Conservation (phyloP, 495 filamentous ascomycete species). For the Neurospora terricola region DNA sequence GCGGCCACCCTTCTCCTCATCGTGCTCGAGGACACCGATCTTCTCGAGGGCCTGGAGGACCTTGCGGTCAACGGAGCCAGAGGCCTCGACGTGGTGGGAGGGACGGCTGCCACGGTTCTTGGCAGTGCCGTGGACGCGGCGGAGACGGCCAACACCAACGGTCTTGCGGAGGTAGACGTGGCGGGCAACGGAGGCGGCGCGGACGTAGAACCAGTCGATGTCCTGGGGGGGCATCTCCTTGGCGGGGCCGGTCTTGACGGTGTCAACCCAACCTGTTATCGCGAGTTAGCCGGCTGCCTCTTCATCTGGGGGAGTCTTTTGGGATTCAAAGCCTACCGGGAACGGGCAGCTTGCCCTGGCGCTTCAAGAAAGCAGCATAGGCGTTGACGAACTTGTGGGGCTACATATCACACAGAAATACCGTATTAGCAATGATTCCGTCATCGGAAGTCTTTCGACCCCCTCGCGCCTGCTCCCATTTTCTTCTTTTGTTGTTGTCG, state of each 20-base stretch:
- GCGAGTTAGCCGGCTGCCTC: background rate
- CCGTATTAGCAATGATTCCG: constrained; percentile 46
- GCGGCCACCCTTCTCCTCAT: constrained; percentile 95
- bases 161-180: constrained; percentile 99
- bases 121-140: constrained; percentile 73
- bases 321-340: constrained; percentile 51
- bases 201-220: constrained; percentile 98
- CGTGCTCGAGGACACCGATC: constrained; percentile 92
- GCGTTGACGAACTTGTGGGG: constrained; percentile 91
- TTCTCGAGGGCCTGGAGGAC: constrained; percentile 94
- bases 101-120: constrained; percentile 95
- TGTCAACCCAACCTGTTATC: constrained; percentile 82
- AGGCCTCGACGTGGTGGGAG: constrained; percentile 90
- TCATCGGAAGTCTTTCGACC: constrained; percentile 50
- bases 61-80: constrained; percentile 91
- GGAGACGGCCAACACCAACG: constrained; percentile 86
- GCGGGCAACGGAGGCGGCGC: constrained; percentile 88
- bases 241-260: constrained; percentile 91
- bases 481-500: constrained; percentile 20
- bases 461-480: constrained; percentile 46
- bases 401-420: constrained; percentile 37
- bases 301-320: constrained; percentile 8
- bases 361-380: constrained; percentile 96
- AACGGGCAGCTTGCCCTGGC: constrained; percentile 96
- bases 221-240: constrained; percentile 97